Evolutionary conservation across 129 eudicot genomes (phyloP).

Genomic region (Saposhnikovia divaricata): DNA sequence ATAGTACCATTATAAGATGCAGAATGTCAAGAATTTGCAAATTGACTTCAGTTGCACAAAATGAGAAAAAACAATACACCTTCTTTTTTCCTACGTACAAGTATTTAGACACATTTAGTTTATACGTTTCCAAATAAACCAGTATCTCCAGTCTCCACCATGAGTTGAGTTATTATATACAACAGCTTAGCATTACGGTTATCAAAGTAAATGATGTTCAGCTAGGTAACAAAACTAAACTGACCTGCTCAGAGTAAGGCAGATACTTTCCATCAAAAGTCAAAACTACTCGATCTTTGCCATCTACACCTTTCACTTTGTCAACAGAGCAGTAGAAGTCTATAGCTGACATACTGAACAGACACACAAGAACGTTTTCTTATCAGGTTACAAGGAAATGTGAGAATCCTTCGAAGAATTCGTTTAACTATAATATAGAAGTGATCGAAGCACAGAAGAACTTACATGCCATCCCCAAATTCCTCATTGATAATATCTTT

Average conservation of each 20-base stretch:
- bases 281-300: conserved; percentile 84
- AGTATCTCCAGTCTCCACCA: too few relatives aligned
- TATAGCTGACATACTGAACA: conserved; percentile 85
- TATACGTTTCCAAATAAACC: background rate
- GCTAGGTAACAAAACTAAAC: conserved; percentile 7
- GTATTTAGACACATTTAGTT: background rate
- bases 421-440: background rate
- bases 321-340: conserved; percentile 96
- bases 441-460: too few relatives aligned
- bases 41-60: background rate
- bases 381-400: background rate
- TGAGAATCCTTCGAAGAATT: background rate
- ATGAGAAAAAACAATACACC: background rate
- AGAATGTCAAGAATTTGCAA: background rate
- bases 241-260: conserved; percentile 84
- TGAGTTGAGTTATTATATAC: background rate
- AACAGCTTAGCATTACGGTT: too few relatives aligned
- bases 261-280: conserved; percentile 94
- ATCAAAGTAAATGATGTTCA: background rate
- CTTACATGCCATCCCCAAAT: conserved; percentile 99
- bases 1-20: background rate
- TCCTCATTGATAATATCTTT: conserved; percentile 93
- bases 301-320: conserved; percentile 89
- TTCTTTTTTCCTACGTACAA: background rate
- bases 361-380: background rate